These are phyloP conservation scores for Zangia roseola DNA, from an alignment of 768 basidiomycete genomes.

Conservation along the genomic window DNA sequence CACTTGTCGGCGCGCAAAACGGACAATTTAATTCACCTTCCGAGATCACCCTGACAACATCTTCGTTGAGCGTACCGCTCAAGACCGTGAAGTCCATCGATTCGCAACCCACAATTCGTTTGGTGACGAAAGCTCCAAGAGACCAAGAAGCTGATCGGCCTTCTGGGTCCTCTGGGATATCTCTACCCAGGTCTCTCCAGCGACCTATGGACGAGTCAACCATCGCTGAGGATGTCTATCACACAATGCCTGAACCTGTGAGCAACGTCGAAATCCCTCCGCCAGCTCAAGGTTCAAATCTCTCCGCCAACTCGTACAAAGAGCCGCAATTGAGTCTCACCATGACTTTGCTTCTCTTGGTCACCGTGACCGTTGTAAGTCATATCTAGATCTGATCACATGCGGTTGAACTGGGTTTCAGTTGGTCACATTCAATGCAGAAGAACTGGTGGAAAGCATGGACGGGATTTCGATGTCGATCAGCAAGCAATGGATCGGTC, in stretches of 20 bases:
- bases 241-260: conserved; percentile 11
- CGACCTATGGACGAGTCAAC: conserved; percentile 17
- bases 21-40: conserved; percentile 23
- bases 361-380: conserved; percentile 62
- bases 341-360: conserved; percentile 54
- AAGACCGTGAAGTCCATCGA: conserved; percentile 10
- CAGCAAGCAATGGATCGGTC: conserved; percentile 84
- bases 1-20: conserved; percentile 6
- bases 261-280: conserved; percentile 12
- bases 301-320: conserved; percentile 31
- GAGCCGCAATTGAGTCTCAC: conserved; percentile 59
- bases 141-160: conserved; percentile 1
- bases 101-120: conserved; percentile 21
- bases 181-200: conserved; percentile 10
- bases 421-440: conserved; percentile 62
- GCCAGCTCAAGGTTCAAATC: conserved; percentile 16
- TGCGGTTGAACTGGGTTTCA: conserved; percentile 17
- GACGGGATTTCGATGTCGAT: conserved; percentile 69
- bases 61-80: conserved; percentile 1
- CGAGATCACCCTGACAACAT: conserved; percentile 23
- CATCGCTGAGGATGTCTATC: not conserved
- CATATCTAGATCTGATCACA: not conserved
- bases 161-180: conserved; percentile 3
- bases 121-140: conserved; percentile 18
- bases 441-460: conserved; percentile 82